These are phyloP conservation scores for Musa schizocarpa DNA, from an alignment of 176 grass and related monocot species.

Conservation along the genomic window DNA sequence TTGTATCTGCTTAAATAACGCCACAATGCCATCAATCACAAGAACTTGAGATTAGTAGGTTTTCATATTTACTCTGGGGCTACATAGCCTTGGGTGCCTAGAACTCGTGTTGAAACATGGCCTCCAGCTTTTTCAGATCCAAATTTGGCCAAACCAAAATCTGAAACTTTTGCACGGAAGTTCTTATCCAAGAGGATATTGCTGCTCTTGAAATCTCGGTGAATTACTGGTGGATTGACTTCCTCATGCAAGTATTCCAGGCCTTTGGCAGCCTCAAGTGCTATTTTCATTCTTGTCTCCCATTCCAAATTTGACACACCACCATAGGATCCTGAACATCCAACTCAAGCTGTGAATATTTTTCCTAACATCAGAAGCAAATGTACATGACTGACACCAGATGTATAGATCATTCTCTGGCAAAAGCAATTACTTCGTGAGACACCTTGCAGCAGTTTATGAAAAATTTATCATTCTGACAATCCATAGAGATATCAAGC, in stretches of 20 bases:
- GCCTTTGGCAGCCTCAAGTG: slow-evolving; percentile 95
- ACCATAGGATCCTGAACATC: slow-evolving; percentile 45
- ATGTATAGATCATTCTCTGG: too few relatives aligned
- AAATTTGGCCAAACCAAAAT: slow-evolving; percentile 96
- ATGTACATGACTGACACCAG: too few relatives aligned
- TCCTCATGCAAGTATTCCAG: slow-evolving; percentile 91
- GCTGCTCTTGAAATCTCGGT: slow-evolving; percentile 97
- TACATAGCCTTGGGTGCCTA: slow-evolving; percentile 95
- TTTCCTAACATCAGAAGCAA: slow-evolving; percentile 4
- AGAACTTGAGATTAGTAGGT: neutral
- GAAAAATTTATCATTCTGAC: neutral
- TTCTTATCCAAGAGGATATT: slow-evolving; percentile 95
- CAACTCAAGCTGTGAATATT: neutral
- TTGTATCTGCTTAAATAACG: neutral
- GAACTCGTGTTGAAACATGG: slow-evolving; percentile 94
- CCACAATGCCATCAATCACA: neutral
- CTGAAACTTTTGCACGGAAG: slow-evolving; percentile 84
- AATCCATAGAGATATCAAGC: neutral
- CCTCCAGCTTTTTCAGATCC: slow-evolving; percentile 87
- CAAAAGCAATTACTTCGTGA: neutral
- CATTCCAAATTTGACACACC: slow-evolving; percentile 82
- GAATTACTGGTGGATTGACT: slow-evolving; percentile 80
- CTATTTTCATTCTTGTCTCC: slow-evolving; percentile 86
- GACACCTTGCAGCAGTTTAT: neutral
- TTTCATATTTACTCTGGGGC: slow-evolving; percentile 66